Base-by-base conservation (phyloP, 805 yeast genomes). In the Ogataea glucozyma region DNA sequence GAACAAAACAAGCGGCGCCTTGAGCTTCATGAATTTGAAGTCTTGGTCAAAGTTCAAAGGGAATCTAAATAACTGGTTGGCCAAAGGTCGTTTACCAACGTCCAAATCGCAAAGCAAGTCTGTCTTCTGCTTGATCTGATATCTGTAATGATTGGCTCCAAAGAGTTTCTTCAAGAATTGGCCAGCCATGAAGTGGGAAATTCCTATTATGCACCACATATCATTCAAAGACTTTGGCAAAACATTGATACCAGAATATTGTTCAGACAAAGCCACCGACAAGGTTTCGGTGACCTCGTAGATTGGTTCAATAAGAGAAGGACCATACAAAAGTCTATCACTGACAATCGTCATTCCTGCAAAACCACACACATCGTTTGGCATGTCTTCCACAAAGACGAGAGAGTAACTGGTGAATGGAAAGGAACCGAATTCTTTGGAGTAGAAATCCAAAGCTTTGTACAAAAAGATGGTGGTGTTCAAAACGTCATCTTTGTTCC, bases 231-330 rank as follows among this genome's bases (percentile, higher is more conserved):
- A 75, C 41, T 75, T 75, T 0, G 98, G 97, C 3, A 88, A 83
- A 14, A 93, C 88, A 60, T 87, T 88, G 26, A 93, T 83, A 13
- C 97, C 97, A 0, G 95, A 78, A 95, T 97, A 93, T 61, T 93
- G 99, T 4, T 79, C 76, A 0, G 98, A 85, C 16, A 93, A 63
- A 0, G 87, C 81, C 43, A 79, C 76, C 0, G 91, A 73, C 3
- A 93, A 61, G 0, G 69, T 60, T 47, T 86, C 88, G 0, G 96
- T 86, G 2, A 79, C 75, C 0, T 76, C 56, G 52, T 85, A 82
- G 41, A 88, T 71, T 1, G 95, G 91, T 51, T 93, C 99, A 23
- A 93, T 81, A 9, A 80, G 66, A 24, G 78, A 77, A 0, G 91
- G 73, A 0, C 90, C 81, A 55, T 88, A 91, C 9, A 93, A 62